Evolutionary conservation across 257 asterid species (phyloP).

Genomic region (Solanum verrucosum): DNA sequence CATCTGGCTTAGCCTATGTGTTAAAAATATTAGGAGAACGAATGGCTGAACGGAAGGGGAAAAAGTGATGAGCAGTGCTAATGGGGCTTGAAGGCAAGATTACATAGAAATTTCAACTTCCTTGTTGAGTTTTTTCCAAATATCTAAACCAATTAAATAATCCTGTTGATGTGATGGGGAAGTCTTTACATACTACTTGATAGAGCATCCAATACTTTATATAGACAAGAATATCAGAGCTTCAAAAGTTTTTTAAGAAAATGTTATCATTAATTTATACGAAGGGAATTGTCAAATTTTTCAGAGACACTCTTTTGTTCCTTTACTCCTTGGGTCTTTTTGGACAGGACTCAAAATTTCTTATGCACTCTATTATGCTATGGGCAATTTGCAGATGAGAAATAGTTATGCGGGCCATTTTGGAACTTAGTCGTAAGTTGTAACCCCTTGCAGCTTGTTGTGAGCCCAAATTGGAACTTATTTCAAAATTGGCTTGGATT

Average conservation of each 20-base stretch:
- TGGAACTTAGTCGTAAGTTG: neutral
- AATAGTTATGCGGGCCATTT: neutral
- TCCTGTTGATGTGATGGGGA: neutral
- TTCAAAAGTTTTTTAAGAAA: neutral
- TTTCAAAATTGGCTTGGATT: neutral
- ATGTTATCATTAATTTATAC: neutral
- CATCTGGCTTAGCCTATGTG: neutral
- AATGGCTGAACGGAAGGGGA: neutral
- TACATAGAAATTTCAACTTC: neutral
- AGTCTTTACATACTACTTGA: neutral
- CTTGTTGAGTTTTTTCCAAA: neutral
- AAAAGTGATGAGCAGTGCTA: neutral
- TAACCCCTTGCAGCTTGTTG: neutral
- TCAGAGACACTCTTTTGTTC: neutral
- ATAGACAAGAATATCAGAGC: neutral
- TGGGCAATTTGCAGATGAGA: neutral
- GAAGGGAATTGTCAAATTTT: neutral
- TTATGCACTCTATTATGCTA: neutral
- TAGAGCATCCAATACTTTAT: neutral
- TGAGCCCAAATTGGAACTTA: neutral
- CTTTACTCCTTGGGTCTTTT: neutral
- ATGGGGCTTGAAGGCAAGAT: neutral
- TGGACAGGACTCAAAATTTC: neutral
- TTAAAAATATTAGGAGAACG: neutral
- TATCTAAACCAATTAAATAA: neutral